Evolutionary conservation across 176 grass and related monocot genomes (phyloP), one percentile per base, ranked within the genome.

Genomic region (Carex littledalei): DNA sequence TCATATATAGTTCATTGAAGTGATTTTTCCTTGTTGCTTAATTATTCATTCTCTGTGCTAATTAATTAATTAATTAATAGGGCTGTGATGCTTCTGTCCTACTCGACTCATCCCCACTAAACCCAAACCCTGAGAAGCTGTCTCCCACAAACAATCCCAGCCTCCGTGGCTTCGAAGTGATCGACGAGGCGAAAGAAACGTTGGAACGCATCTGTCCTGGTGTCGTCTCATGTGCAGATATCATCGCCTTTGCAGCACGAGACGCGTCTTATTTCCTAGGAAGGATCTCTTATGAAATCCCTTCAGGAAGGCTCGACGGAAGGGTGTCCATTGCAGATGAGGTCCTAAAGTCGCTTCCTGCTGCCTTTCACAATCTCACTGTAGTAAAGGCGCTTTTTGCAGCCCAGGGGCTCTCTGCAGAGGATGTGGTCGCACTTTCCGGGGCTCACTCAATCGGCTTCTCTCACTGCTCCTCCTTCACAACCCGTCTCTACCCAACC

Each of bases 351-450:
- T 32, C 47, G 81, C 81, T 89, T 59, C 85, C 90, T 18, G 82
- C 89, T 8, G 87, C 90, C 67, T 6, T 61, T 84, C 86, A 80
- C 87, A 90, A 85, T 17, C 50, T 93, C 7, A 35, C 78, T 29
- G 75, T 16, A 2, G 29, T 93, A 0, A 83, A 93, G 83, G 58
- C 87, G 24, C 3, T 88, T 66, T 97, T 94, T 86, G 37, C 37
- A 29, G 81, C 21, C 7, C 89, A 94, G 63, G 90, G 90, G 2
- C 64, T 97, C 54, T 86, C 86, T 17, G 37, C 76, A 21, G 79
- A 81, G 8, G 91, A 97, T 47, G 81, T 97, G 81, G 91, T 94
- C 17, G 16, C 79, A 53, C 93, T 94, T 88, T 94, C 93, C 20
- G 67, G 67, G 2, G 67, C 67, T 9, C 67, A 71, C 17, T 71